Percentiles rank a stretch among this genome's conserved stretches.
These are phyloP conservation scores for Coemansia sp. DNA, from an alignment of 192 early-diverging fungal genomes.

Conservation along the genomic window DNA sequence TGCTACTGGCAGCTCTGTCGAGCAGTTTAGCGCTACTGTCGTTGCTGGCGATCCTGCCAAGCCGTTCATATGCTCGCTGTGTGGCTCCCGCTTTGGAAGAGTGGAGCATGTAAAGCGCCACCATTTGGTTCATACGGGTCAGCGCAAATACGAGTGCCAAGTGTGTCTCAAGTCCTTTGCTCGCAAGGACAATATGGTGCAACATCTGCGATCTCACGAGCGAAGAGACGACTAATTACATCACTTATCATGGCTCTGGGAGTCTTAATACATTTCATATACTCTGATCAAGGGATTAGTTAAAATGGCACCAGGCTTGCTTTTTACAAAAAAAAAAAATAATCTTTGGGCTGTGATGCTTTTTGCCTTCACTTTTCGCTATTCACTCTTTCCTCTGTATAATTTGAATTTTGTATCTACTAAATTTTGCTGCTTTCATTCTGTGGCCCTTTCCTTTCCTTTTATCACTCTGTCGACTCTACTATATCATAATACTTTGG, in stretches of 20 bases:
- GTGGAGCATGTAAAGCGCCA: constrained; percentile 55
- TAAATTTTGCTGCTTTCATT: background rate
- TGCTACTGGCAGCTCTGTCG: background rate
- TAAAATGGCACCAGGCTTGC: too few relatives aligned
- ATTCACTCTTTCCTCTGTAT: background rate
- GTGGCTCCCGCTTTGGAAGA: constrained; percentile 58
- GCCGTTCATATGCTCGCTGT: constrained; percentile 53
- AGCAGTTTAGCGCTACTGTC: constrained; percentile 5
- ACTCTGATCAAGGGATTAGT: too few relatives aligned
- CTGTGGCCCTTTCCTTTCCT: background rate
- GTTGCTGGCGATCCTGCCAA: constrained; percentile 33
- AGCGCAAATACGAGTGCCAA: constrained; percentile 71
- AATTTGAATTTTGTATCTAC: background rate
- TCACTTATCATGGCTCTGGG: too few relatives aligned
- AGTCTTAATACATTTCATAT: too few relatives aligned
- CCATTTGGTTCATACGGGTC: constrained; percentile 53
- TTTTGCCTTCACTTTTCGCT: background rate
- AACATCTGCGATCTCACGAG: constrained; percentile 71
- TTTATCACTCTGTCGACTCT: background rate
- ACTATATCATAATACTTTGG: background rate
- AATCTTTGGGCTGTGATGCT: background rate
- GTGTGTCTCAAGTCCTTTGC: constrained; percentile 64
- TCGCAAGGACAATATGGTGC: constrained; percentile 79
- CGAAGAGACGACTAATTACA: constrained; percentile 25
- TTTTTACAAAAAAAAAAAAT: background rate